phyloP scores from a whole-genome alignment of 2,329 filamentous ascomycete species.

The Arthrinium puccinioides region DNA sequence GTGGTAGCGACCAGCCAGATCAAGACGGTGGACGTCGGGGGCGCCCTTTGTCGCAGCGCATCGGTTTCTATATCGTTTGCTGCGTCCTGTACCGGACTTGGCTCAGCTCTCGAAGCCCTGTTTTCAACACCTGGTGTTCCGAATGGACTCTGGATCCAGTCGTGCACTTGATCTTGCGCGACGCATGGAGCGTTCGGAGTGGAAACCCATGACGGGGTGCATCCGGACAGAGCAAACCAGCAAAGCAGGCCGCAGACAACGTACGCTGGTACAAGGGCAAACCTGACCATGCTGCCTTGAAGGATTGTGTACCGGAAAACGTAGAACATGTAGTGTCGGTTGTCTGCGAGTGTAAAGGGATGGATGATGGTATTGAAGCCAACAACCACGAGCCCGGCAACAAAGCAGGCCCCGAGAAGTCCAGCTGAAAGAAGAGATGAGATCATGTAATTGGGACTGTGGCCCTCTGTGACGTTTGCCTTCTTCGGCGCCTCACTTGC shows the following conservation, averaged over 20 bases:
- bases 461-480: slow-evolving; percentile 18
- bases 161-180: no score
- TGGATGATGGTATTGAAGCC: slow-evolving; percentile 88
- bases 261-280: slow-evolving; percentile 64
- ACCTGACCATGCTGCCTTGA: slow-evolving; percentile 55
- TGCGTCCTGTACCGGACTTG: no score
- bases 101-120: no score
- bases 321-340: slow-evolving; percentile 96
- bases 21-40: slow-evolving; percentile 42
- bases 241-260: slow-evolving; percentile 61
- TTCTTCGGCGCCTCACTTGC: not conserved
- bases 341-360: slow-evolving; percentile 92
- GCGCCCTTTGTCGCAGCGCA: not conserved
- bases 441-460: no score
- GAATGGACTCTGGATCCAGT: not conserved
- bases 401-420: slow-evolving; percentile 27
- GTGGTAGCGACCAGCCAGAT: slow-evolving; percentile 61
- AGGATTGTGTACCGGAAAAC: slow-evolving; percentile 80
- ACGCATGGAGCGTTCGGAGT: no score
- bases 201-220: not conserved
- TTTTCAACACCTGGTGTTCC: no score
- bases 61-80: no score
- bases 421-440: slow-evolving; percentile 28
- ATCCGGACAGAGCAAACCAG: slow-evolving; percentile 48
- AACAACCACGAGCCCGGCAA: slow-evolving; percentile 42